Evolutionary conservation across 2,329 filamentous ascomycete genomes (phyloP), one percentile per base, ranked within the genome.

Genomic region (Metarhizium anisopliae): DNA sequence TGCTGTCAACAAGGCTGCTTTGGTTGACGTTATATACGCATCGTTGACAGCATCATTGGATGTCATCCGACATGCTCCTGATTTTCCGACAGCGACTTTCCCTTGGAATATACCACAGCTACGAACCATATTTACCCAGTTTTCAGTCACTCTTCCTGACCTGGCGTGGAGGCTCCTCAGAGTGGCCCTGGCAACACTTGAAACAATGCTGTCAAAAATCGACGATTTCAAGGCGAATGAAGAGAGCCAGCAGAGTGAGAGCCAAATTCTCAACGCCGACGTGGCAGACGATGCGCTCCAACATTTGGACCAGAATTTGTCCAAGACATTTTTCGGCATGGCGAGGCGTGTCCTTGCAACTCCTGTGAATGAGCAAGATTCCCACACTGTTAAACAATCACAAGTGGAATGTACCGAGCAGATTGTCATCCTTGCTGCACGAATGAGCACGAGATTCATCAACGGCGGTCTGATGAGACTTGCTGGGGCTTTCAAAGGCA

Each of bases 11-110:
- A 80, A 76, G 59, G 73, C 74, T 25, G 75, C 77, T 4, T 73
- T 79, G 2, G 73, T 77, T 68, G 80, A 84, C 55, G 70, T 83
- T 36, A 63, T 84, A 13, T 66, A 77, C 52, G 71, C 73, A 55
- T 80, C 76, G 4, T 67, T 77, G 42, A 69, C 68, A 51, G 72
- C 77, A 1, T 82, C 78, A 10, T 63, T 80, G 42, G 76, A 81
- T 58, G 78, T 81, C 3, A 70, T 83, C 64, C 70, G 64, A 52
- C 70, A 76, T 40, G 72, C 78, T 0, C 65, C 67, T 14, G 72
- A 76, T 29, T 67, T 83, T 7, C 72, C 71, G 55, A 69, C 74
- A 16, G 76, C 75, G 6, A 75, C 76, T 2, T 77, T 77, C 57
- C 76, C 74, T 14, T 62, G 83, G 35, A 82, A 77, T 55, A 72